Conservation (phyloP, 352 stramenopile species). For the Phytophthora crassamura region DNA sequence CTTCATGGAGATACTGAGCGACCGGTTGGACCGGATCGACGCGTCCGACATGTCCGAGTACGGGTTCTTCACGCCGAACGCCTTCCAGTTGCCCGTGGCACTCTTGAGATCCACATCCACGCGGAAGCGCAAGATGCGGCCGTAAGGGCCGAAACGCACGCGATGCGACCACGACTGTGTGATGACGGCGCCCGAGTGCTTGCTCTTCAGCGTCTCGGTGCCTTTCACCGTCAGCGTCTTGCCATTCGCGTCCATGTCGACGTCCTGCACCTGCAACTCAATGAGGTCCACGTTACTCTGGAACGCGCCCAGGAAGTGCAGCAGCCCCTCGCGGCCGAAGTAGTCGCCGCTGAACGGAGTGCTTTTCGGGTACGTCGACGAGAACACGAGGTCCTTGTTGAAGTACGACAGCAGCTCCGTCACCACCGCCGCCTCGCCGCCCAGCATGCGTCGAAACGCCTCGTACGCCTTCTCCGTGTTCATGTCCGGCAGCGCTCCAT, state of each 20-base stretch:
- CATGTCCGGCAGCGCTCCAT: conserved; percentile 77
- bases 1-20: conserved; percentile 89
- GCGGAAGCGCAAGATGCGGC: conserved; percentile 81
- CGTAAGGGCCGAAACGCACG: conserved; percentile 82
- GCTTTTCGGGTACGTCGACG: conserved; percentile 81
- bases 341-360: conserved; percentile 84
- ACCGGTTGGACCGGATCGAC: conserved; percentile 82
- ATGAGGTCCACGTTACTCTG: conserved; percentile 81
- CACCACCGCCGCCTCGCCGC: conserved; percentile 55
- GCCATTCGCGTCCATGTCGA: conserved; percentile 63
- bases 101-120: conserved; percentile 82
- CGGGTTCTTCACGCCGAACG: conserved; percentile 81
- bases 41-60: conserved; percentile 83
- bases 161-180: conserved; percentile 79
- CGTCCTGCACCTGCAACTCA: conserved; percentile 79
- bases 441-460: conserved; percentile 70
- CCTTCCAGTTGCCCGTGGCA: conserved; percentile 76
- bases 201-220: conserved; percentile 84
- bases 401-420: conserved; percentile 86
- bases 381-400: conserved; percentile 91
- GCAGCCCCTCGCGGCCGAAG: conserved; percentile 83
- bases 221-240: conserved; percentile 81
- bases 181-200: conserved; percentile 73
- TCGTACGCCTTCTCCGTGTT: conserved; percentile 82
- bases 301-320: conserved; percentile 82